A percentile compares a stretch with the other conserved stretches of the same genome.
phyloP scores from a whole-genome alignment of 257 asterid species.

The Henckelia pumila region DNA sequence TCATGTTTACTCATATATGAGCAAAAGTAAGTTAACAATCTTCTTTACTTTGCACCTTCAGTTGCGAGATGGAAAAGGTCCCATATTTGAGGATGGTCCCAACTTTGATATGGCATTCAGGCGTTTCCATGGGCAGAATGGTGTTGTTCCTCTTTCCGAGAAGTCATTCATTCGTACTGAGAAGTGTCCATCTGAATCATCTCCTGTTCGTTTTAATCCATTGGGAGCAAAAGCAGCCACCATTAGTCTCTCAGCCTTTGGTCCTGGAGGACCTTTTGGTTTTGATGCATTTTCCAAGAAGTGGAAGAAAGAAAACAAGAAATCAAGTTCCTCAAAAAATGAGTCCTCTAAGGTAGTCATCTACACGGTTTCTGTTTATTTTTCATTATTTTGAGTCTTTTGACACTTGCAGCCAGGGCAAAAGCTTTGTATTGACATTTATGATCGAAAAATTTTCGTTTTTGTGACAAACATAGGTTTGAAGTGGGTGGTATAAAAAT shows the following conservation, averaged over 20 bases:
- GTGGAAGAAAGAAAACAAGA: slow-evolving; percentile 57
- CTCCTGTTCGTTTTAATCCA: slow-evolving; percentile 72
- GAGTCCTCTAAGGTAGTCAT: slow-evolving; percentile 54
- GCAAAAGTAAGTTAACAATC: slow-evolving; percentile 11
- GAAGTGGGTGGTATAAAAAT: not conserved
- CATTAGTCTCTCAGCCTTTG: slow-evolving; percentile 84
- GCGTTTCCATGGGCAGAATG: slow-evolving; percentile 92
- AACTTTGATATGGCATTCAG: slow-evolving; percentile 86
- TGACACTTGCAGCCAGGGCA: not conserved
- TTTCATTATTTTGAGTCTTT: slow-evolving; percentile 9
- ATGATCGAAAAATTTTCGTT: not conserved
- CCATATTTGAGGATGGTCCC: slow-evolving; percentile 95
- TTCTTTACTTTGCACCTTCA: slow-evolving; percentile 31
- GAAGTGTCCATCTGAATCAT: slow-evolving; percentile 43
- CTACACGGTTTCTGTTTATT: not conserved
- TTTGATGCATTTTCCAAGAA: slow-evolving; percentile 70
- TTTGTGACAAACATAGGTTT: not conserved
- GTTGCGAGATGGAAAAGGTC: slow-evolving; percentile 70
- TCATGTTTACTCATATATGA: not conserved
- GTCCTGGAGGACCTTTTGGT: slow-evolving; percentile 82
- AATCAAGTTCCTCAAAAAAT: slow-evolving; percentile 54
- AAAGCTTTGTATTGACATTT: not conserved
- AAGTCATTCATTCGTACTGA: slow-evolving; percentile 41
- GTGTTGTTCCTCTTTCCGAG: slow-evolving; percentile 85
- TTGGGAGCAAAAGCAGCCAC: slow-evolving; percentile 92